Conservation (phyloP, 768 basidiomycete species). For the Goffeauzyma gilvescens region DNA sequence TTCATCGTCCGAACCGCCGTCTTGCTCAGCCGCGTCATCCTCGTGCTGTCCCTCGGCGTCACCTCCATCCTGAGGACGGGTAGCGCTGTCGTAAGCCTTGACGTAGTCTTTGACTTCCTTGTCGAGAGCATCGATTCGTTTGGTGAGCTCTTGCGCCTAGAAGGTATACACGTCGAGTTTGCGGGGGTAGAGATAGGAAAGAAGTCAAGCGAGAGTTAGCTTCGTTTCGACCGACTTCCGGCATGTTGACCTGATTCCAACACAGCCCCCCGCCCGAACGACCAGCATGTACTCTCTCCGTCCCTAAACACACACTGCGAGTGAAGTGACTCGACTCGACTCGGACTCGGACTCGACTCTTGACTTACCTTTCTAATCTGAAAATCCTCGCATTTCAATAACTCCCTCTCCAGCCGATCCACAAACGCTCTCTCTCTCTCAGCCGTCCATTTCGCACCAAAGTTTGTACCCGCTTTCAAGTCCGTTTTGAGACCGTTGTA, state of each 20-base stretch:
- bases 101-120: conserved; percentile 62
- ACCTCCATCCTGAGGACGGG: too few relatives aligned
- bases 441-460: conserved; percentile 52
- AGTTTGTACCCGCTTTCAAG: conserved; percentile 50
- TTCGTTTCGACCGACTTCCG: too few relatives aligned
- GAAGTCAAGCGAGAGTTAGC: too few relatives aligned
- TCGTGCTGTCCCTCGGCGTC: conserved; percentile 10
- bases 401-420: conserved; percentile 55
- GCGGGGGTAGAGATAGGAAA: neutral
- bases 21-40: conserved; percentile 30
- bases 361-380: conserved; percentile 60
- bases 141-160: conserved; percentile 45
- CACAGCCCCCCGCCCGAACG: too few relatives aligned
- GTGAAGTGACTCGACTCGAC: too few relatives aligned
- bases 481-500: conserved; percentile 77
- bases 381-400: conserved; percentile 86
- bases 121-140: conserved; percentile 64
- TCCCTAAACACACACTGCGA: too few relatives aligned
- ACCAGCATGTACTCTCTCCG: too few relatives aligned
- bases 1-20: conserved; percentile 27
- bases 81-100: conserved; percentile 15
- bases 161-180: neutral
- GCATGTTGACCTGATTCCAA: too few relatives aligned
- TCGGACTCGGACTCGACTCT: too few relatives aligned
- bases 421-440: conserved; percentile 70